A percentile compares a stretch with the other conserved stretches of the same genome.
These are phyloP conservation scores for Paxillus ammoniavirescens DNA, from an alignment of 768 basidiomycete species.

Conservation along the genomic window DNA sequence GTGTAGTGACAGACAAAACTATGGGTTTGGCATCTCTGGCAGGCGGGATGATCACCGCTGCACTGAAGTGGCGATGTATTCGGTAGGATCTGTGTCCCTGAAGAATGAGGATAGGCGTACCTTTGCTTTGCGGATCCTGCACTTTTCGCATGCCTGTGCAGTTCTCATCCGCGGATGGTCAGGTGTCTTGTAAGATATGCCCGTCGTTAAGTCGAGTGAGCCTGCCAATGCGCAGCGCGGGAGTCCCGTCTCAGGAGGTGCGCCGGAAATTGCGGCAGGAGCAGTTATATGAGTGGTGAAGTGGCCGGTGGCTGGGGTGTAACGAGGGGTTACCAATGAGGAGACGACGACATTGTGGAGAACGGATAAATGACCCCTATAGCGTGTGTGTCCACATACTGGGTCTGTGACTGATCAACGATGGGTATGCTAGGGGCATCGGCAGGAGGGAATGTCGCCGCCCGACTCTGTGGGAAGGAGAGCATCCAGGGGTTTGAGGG, in stretches of 20 bases:
- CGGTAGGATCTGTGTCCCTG: not conserved
- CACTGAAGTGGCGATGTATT: conserved; percentile 42
- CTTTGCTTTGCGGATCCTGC: conserved; percentile 72
- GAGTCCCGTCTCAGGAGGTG: conserved; percentile 1
- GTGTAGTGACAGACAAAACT: conserved; percentile 67
- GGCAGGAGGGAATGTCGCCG: not conserved
- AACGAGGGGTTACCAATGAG: not conserved
- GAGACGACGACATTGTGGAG: not conserved
- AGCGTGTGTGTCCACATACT: not conserved
- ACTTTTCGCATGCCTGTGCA: conserved; percentile 75
- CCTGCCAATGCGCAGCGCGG: conserved; percentile 45
- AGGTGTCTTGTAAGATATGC: conserved; percentile 63
- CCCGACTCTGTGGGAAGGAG: not conserved
- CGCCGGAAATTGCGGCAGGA: not conserved
- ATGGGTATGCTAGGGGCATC: not conserved
- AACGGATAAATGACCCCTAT: not conserved
- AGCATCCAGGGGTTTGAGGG: not conserved
- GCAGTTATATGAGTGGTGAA: not conserved
- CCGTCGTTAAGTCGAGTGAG: conserved; percentile 60
- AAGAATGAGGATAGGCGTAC: conserved; percentile 34
- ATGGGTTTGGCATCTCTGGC: conserved; percentile 59
- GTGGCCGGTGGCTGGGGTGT: not conserved
- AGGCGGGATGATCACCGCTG: conserved; percentile 67
- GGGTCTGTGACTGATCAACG: not conserved
- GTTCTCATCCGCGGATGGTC: conserved; percentile 68